Evolutionary conservation across 2,329 filamentous ascomycete genomes (phyloP), one percentile per base, ranked within the genome.

Genomic region (Colletotrichum noveboracense): DNA sequence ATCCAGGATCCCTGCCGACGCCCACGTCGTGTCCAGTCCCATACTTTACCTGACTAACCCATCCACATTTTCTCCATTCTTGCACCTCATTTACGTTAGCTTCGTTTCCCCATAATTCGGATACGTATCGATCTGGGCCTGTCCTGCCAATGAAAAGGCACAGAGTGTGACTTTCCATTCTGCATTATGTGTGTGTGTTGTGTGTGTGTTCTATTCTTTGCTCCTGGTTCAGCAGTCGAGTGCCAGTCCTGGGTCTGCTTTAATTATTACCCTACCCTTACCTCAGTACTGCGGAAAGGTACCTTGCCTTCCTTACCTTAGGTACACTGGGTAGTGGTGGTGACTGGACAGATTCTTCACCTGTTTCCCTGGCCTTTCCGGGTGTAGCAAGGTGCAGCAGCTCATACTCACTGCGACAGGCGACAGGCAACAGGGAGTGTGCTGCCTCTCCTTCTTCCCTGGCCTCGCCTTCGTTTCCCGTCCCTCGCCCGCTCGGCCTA

Each of bases 21-120:
- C 26, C 38, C 64, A 66, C 38, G 36, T 66, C 38, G 32, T 75
- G 72, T 43, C 36, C 62, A 69, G 56, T 61, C 32, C 38, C 56
- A 72, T 70, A 72, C 69, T 75, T 56, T 61, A 34, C 38, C 62
- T 75, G 73, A 72, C 69, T 75, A 72, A 75, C 69, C n/a, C 7
- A 48, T 32, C 73, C 73, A 75, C 70, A 30, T 36, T 14, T 21
- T 67, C 73, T 68, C 69, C 68, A 71, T 75, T 71, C 58, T 61
- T 62, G 36, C 38, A 43, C 24, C 21, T 52, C 48, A 30, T 68
- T 61, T 28, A 10, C 13, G 55, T 26, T 75, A 75, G 69, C 69
- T 48, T 67, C 62, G 38, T 68, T 75, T 72, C 73, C 62, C 73
- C 73, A 75, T 68, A 72, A 75, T 67, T 72, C 62, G 69, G 73